Base-by-base conservation (phyloP, 2,329 filamentous ascomycete species). In the Aspergillus ibericus region DNA sequence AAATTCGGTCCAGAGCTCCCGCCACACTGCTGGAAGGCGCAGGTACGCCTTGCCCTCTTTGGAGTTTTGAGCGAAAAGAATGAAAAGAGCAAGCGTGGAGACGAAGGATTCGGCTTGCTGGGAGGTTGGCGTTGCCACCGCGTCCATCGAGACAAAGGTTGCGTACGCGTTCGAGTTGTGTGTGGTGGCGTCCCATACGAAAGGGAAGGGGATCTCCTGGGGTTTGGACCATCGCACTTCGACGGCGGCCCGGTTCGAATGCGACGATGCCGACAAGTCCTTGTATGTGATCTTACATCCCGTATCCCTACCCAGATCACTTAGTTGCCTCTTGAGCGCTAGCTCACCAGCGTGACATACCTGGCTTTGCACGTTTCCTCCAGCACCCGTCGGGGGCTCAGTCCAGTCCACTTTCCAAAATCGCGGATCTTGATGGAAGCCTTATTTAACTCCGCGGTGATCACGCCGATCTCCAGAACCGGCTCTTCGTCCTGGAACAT, bases 81-180 rank as follows among this genome's bases (percentile, higher is more conserved):
- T 83, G 72, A 96, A 97, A 1, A 99, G 78, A 1, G 90, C 91
- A 12, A 86, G 82, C 0, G 92, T 96, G 5, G 92, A 90, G 42
- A 95, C 83, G 66, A 88, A 98, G 1, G 88, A 88, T 73, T 98
- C 93, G 5, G 95, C 96, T 71, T 99, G 93, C 63, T 88, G 86
- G 12, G 81, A 66, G 54, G 92, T 89, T 0, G 92, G 86, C 0
- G 92, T 89, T 10, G 92, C 89, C 44, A 96, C 76, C 0, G 83
- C 82, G 4, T 78, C 81, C 89, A 97, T 96, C 42, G 87, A 89
- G 65, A 95, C 86, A 10, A 80, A 84, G 22, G 88, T 75, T 10
- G 72, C 75, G 46, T 74, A 72, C 63, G 79, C 54, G 74, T 72
- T 70, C 77, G 83, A 73, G 34, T 75, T 75, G 52, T 78, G 77